These are phyloP conservation scores for Hymenotorrendiella dingleyae DNA, from an alignment of 2,329 filamentous ascomycete genomes.

Conservation along the genomic window DNA sequence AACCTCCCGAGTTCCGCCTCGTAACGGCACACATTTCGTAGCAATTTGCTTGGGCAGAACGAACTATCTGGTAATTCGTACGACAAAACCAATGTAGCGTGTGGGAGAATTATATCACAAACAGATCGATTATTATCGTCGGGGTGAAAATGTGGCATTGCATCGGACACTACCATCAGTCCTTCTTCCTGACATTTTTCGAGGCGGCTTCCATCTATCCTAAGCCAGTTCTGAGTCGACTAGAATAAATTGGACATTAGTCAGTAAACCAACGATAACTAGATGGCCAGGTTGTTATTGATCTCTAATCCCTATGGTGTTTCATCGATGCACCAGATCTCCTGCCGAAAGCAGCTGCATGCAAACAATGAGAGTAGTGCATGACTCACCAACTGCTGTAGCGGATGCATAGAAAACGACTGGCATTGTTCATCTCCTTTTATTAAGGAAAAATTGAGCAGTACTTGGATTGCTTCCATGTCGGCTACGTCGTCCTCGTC, in stretches of 20 bases:
- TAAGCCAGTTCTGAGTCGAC: not conserved
- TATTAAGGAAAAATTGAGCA: not conserved
- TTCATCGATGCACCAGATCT: not conserved
- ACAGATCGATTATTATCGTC: not conserved
- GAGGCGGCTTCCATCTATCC: not conserved
- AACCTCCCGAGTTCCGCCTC: not conserved
- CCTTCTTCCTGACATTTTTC: not conserved
- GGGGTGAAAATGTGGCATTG: not conserved
- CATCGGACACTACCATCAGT: not conserved
- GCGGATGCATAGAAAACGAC: not conserved
- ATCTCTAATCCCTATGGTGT: too few relatives aligned
- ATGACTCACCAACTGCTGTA: not conserved
- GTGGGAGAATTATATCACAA: not conserved
- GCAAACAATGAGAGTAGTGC: not conserved
- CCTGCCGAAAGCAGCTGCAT: not conserved
- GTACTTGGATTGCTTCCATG: not conserved
- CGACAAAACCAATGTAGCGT: not conserved
- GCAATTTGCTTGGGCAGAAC: not conserved
- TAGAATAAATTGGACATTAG: not conserved
- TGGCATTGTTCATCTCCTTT: not conserved
- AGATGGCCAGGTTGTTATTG: too few relatives aligned
- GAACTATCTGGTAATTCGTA: not conserved
- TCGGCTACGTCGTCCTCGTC: not conserved
- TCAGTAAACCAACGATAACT: too few relatives aligned
- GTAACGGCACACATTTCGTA: not conserved